A percentile compares a stretch with the other conserved stretches of the same genome.
phyloP scores from a whole-genome alignment of 2,329 filamentous ascomycete genomes.

The Cladosporium sp. region DNA sequence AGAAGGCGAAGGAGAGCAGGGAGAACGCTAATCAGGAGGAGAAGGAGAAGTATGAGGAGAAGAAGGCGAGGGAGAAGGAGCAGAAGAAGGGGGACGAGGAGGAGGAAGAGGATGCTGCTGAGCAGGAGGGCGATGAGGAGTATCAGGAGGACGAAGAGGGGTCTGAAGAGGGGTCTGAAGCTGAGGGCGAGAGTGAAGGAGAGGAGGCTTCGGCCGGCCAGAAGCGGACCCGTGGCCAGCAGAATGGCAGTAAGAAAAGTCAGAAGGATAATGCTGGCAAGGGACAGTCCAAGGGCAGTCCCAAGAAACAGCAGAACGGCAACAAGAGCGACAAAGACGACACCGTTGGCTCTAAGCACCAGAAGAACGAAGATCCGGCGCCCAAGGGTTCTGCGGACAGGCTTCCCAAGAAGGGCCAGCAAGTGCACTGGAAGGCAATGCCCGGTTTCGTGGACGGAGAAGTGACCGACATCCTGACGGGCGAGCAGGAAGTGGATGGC shows the following conservation, averaged over 20 bases:
- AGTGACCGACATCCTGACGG: conserved; percentile 37
- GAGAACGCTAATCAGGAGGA: conserved; percentile 32
- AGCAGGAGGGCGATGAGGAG: conserved; percentile 18
- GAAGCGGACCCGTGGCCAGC: conserved; percentile 27
- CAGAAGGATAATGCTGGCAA: conserved; percentile 26
- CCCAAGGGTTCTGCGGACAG: conserved; percentile 28
- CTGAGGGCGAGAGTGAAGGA: conserved; percentile 21
- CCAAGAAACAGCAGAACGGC: conserved; percentile 25
- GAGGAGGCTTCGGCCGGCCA: conserved; percentile 18
- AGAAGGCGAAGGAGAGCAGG: conserved; percentile 35
- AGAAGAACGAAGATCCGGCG: conserved; percentile 24
- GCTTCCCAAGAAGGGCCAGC: conserved; percentile 37
- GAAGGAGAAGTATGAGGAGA: conserved; percentile 18
- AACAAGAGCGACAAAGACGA: not conserved
- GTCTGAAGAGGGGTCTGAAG: conserved; percentile 26
- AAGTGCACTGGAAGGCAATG: conserved; percentile 37
- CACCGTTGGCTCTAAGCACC: conserved; percentile 28
- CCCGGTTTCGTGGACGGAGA: conserved; percentile 37
- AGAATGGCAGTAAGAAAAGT: conserved; percentile 28
- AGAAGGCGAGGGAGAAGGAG: conserved; percentile 14
- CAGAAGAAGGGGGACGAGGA: conserved; percentile 18
- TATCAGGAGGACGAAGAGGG: not conserved
- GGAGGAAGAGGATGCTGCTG: conserved; percentile 29
- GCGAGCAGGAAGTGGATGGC: conserved; percentile 36
- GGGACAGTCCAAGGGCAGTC: conserved; percentile 26